Evolutionary conservation across 257 asterid genomes (phyloP), one percentile per base, ranked within the genome.

Genomic region (Nicotiana noctiflora): DNA sequence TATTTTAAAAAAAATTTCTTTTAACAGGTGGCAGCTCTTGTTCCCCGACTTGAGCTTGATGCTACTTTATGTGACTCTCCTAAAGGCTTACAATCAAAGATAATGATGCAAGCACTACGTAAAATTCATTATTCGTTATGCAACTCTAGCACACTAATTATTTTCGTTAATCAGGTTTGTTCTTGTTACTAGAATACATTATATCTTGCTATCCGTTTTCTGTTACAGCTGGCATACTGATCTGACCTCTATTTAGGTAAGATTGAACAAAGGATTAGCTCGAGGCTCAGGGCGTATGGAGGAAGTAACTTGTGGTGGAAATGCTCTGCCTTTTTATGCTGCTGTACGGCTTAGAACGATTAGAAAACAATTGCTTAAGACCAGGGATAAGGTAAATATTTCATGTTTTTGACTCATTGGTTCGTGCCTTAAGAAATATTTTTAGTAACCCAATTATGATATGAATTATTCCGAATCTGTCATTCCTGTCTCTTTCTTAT

Each of bases 1-100:
- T 37, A 37, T 37, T 37, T 37, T 37, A 5, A n/a, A n/a, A n/a
- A n/a, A n/a, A n/a, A n/a, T n/a, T n/a, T 34, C 83, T 81, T 75
- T 86, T 86, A 83, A 74, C 90, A 93, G 98, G 99, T 95, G n/a
- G 99, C 99, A 77, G 99, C 99, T 79, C 97, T 96, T 81, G 87
- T 91, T 86, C 98, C 99, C 79, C 97, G 89, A 86, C 85, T 77
- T 80, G 97, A 94, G 82, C 88, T 91, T 57, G 98, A 94, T 51
- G 83, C 89, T 25, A 64, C 40, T 6, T 85, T 88, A 37, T 76
- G 87, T 84, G 93, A 85, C 83, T 82, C 92, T 82, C 79, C 78
- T 13, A 83, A 82, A 76, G 97, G 88, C 86, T 77, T 86, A 31
- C 98, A 92, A 52, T 84, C 95, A 4, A 87, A 85, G 86, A 89